Evolutionary conservation across 108 stramenopile genomes (phyloP).

Genomic region (Cyclotella baltica): DNA sequence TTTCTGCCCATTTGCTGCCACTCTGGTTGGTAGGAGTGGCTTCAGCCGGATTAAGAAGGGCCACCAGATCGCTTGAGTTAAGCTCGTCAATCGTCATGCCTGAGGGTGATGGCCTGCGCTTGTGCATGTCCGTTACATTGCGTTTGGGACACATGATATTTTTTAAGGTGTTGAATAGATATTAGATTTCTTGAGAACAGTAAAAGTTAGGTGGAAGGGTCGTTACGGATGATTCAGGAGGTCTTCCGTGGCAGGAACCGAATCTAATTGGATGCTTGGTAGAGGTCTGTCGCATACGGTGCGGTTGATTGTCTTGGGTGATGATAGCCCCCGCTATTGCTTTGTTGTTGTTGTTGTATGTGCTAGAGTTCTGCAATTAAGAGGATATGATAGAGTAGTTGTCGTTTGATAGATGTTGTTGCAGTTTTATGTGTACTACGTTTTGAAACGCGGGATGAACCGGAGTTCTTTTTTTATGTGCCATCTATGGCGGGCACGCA

Average conservation of each 20-base stretch:
- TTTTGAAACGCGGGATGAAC: neutral
- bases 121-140: neutral
- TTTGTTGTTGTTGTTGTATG: neutral
- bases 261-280: neutral
- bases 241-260: neutral
- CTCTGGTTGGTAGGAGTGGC: neutral
- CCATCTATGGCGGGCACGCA: neutral
- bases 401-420: too few species aligned
- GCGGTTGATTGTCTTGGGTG: neutral
- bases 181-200: neutral
- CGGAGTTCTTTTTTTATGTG: neutral
- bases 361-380: neutral
- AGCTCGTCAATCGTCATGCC: constrained; percentile 11
- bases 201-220: neutral
- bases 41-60: neutral
- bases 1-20: neutral
- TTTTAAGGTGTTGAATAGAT: neutral
- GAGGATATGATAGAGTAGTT: neutral
- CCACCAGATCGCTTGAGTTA: neutral
- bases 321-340: neutral
- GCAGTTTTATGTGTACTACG: too few species aligned
- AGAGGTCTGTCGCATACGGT: neutral
- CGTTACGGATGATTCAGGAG: neutral
- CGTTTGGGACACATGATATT: constrained; percentile 2
- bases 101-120: neutral